phyloP scores from a whole-genome alignment of 2,329 filamentous ascomycete species.

The Aspergillaceae sp. region DNA sequence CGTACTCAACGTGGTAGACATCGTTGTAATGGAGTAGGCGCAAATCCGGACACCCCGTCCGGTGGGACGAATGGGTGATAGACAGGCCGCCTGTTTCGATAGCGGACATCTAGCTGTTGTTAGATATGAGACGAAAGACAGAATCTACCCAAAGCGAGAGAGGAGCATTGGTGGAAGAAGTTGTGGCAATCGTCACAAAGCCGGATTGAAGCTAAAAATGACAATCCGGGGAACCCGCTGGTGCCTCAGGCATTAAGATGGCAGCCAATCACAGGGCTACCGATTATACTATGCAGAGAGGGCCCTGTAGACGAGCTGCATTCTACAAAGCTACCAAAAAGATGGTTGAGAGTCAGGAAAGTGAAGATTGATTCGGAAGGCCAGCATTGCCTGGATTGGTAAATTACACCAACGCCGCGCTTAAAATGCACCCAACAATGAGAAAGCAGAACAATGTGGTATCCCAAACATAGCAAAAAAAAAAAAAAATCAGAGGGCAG shows the following conservation, averaged over 20 bases:
- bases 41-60: constrained; percentile 54
- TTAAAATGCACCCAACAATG: background rate
- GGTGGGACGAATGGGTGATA: constrained; percentile 36
- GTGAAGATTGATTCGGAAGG: background rate
- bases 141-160: background rate
- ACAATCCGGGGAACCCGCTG: constrained; percentile 9
- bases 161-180: background rate
- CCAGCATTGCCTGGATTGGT: background rate
- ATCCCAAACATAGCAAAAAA: no score
- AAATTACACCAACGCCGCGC: background rate
- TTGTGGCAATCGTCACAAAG: background rate
- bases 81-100: constrained; percentile 27
- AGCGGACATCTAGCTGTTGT: constrained; percentile 15
- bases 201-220: constrained; percentile 3
- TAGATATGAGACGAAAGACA: constrained; percentile 1
- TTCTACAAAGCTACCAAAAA: background rate
- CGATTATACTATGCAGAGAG: background rate
- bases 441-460: no score
- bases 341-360: background rate
- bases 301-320: background rate
- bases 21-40: constrained; percentile 89
- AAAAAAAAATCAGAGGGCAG: no score
- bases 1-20: constrained; percentile 76
- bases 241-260: background rate
- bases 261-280: background rate